phyloP scores from a whole-genome alignment of 345 rosid species.

The Ricinus communis region DNA sequence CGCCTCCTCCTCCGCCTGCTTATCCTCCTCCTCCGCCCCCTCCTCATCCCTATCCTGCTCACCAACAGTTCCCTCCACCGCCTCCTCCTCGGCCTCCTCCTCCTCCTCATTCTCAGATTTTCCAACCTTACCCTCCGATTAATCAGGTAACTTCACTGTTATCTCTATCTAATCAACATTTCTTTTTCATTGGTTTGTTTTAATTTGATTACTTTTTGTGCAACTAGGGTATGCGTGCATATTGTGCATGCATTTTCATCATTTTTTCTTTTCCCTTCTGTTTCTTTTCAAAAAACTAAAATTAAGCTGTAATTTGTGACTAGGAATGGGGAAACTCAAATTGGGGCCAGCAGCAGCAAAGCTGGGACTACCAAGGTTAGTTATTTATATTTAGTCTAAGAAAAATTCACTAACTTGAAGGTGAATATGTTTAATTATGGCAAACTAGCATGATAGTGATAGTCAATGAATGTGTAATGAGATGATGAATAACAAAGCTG shows the following conservation, averaged over 20 bases:
- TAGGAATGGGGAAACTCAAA: constrained; percentile 76
- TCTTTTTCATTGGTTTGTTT: not conserved
- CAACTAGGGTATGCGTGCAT: not conserved
- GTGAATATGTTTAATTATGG: too few relatives aligned
- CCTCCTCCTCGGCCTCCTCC: constrained; percentile 32
- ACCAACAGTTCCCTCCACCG: constrained; percentile 19
- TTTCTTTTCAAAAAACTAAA: too few relatives aligned
- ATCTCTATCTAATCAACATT: not conserved
- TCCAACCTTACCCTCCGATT: constrained; percentile 40
- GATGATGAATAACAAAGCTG: too few relatives aligned
- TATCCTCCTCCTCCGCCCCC: constrained; percentile 39
- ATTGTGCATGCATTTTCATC: not conserved
- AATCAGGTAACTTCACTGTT: constrained; percentile 38
- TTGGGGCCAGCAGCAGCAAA: constrained; percentile 72
- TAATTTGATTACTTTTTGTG: not conserved
- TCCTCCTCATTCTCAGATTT: constrained; percentile 35
- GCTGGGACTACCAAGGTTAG: constrained; percentile 52
- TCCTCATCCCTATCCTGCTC: constrained; percentile 31
- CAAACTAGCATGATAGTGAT: not conserved
- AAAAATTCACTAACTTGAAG: too few relatives aligned
- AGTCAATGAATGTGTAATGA: not conserved
- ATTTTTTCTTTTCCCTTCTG: not conserved
- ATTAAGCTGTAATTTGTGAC: too few relatives aligned
- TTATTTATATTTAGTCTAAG: too few relatives aligned
- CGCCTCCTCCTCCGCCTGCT: constrained; percentile 28